phyloP scores from a whole-genome alignment of 2,329 filamentous ascomycete species.

The Cladosporium sphaerospermum region DNA sequence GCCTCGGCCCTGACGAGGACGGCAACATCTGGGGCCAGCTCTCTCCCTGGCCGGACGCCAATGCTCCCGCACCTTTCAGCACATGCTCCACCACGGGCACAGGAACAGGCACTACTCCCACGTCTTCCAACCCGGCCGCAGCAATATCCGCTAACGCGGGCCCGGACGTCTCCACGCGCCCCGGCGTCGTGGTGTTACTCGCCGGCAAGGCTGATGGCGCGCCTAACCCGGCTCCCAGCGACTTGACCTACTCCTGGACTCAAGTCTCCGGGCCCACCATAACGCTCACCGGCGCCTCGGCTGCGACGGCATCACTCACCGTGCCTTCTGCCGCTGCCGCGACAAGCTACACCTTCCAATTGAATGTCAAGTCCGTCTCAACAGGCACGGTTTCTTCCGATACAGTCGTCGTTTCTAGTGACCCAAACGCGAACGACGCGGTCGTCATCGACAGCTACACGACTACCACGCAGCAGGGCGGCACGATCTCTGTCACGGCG shows the following conservation, averaged over 20 bases:
- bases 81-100: constrained; percentile 16
- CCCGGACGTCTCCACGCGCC: constrained; percentile 18
- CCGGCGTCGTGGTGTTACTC: constrained; percentile 27
- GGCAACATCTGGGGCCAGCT: constrained; percentile 34
- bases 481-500: constrained; percentile 29
- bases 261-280: constrained; percentile 20
- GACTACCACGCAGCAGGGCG: constrained; percentile 26
- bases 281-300: constrained; percentile 20
- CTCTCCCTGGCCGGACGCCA: constrained; percentile 32
- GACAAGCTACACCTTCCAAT: constrained; percentile 26
- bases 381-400: constrained; percentile 22
- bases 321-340: constrained; percentile 19
- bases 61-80: constrained; percentile 25
- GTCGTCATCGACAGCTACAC: constrained; percentile 32
- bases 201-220: constrained; percentile 27
- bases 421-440: constrained; percentile 22
- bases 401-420: constrained; percentile 26
- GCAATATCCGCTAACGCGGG: constrained; percentile 22
- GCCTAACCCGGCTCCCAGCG: constrained; percentile 11
- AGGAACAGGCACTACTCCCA: background rate
- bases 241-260: constrained; percentile 24
- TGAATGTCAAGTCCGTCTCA: constrained; percentile 26
- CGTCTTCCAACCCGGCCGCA: background rate
- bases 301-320: constrained; percentile 13
- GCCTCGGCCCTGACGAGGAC: constrained; percentile 25